Base-by-base conservation (phyloP, 2,329 filamentous ascomycete genomes). In the Graphilbum sp. region DNA sequence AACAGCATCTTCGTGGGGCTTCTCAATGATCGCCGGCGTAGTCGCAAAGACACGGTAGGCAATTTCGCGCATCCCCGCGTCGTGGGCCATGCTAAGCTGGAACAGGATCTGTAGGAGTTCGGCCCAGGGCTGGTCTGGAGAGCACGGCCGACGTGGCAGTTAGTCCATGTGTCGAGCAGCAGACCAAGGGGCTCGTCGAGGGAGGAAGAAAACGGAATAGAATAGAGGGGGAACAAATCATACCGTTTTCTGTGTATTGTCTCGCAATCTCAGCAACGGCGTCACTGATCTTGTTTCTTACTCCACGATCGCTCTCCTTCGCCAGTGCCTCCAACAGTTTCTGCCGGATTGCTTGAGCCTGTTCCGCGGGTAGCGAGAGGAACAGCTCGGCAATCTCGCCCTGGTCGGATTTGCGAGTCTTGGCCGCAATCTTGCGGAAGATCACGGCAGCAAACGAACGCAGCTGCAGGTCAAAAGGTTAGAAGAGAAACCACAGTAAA, bases 21-120 rank as follows among this genome's bases (percentile, higher is more conserved):
- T 88, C 61, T 95, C 86, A 50, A 98, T 96, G 50, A 98, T 88
- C 24, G 82, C 82, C 5, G 90, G 90, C 1, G 88, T 96, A 2
- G 87, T 88, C 33, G 87, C 80, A 56, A 98, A 95, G 51, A 98
- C 90, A 45, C 90, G 76, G 63, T 90, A 98, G 16, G 90, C 85
- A 35, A 80, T 85, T 62, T 96, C 90, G 45, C 90, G 79, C 62
- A 92, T 81, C 46, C 80, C 79, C 23, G 81, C 62, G 44, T 95
- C 83, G 38, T 72, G 65, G 18, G 85, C 87, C 57, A 92, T 86
- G 59, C 88, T 96, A 30, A 92, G 75, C 51, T 85, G 78, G 64
- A 95, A 95, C 35, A 98, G 69, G 17, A 79, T 76, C 29, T 74
- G 75, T 21, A 98, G 71, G 30, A 98, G 72, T 53, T 96, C 90